Evolutionary conservation across 345 rosid species (phyloP), one percentile per base, ranked within the genome.

Genomic region (Populus davidiana): DNA sequence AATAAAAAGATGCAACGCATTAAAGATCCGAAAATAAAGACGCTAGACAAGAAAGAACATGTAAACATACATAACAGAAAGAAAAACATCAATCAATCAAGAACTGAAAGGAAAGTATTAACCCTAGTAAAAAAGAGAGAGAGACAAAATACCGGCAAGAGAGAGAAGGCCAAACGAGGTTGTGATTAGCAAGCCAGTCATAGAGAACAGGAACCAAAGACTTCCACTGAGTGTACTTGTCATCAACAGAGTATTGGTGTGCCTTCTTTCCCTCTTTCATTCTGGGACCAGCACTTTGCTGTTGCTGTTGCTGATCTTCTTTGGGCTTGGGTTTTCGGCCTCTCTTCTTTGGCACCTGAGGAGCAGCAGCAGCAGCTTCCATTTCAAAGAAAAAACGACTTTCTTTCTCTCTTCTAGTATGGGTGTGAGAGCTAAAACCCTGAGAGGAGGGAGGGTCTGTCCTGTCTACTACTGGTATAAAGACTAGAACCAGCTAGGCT

Each of bases 81-180:
- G 64, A 11, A 56, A 59, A 10, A 29, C 29, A 84, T 79, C 76
- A 5, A 35, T 13, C 72, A 39, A 54, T 25, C 8, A 43, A n/a
- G 21, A 25, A 35, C 3, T 13, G 21, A n/a, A 7, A 6, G 36
- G 9, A 8, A 67, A 25, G 25, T 12, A 69, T 50, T 8, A 66
- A 38, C 59, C 66, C 43, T 17, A 20, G 20, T 21, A 59, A 29
- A 65, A 2, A 4, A 59, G 35, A 69, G 16, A n/a, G 66, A 23
- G 31, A 8, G 61, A 21, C n/a, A n/a, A 20, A 1, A 38, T 74
- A 93, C 97, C 99, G 89, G 98, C 99, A 96, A 72, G 99, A 96
- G 86, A 96, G 99, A 38, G 98, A 94, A 27, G 99, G 99, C 99
- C 99, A 96, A 71, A 96, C 98, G 78, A 96, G 99, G 83, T 96